phyloP scores from a whole-genome alignment of 306 rosid species.

The Trichosanthes truncata region DNA sequence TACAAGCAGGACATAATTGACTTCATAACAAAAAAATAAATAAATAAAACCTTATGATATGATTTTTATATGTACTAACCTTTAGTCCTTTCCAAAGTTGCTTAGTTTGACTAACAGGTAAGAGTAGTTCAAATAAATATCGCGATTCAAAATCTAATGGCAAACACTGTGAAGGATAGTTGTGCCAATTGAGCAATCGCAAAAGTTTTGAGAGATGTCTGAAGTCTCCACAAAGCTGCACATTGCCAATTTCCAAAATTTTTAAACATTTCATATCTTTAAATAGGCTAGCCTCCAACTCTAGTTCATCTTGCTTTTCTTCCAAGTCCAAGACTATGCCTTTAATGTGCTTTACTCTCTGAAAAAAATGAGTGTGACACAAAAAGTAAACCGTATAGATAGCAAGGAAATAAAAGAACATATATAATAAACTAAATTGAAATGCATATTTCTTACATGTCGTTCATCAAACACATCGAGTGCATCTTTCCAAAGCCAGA shows the following conservation, averaged over 20 bases:
- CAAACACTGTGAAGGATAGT: conserved; percentile 1
- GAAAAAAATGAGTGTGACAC: background rate
- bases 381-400: background rate
- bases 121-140: conserved; percentile 11
- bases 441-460: background rate
- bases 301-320: background rate
- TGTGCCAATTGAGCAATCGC: conserved; percentile 15
- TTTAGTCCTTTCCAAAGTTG: conserved; percentile 4
- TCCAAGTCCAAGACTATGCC: background rate
- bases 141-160: conserved; percentile 7
- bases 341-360: background rate
- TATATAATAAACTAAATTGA: no score
- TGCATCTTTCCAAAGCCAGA: conserved; percentile 1
- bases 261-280: background rate
- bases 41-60: no score
- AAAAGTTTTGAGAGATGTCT: conserved; percentile 5
- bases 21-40: no score
- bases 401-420: no score
- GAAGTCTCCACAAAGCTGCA: background rate
- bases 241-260: conserved; percentile 8
- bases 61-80: background rate
- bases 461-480: background rate
- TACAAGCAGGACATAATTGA: background rate
- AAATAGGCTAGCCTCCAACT: background rate
- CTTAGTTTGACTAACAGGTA: background rate